Conservation (phyloP, 208 protist genomes). For the Crithidia brevicula region DNA sequence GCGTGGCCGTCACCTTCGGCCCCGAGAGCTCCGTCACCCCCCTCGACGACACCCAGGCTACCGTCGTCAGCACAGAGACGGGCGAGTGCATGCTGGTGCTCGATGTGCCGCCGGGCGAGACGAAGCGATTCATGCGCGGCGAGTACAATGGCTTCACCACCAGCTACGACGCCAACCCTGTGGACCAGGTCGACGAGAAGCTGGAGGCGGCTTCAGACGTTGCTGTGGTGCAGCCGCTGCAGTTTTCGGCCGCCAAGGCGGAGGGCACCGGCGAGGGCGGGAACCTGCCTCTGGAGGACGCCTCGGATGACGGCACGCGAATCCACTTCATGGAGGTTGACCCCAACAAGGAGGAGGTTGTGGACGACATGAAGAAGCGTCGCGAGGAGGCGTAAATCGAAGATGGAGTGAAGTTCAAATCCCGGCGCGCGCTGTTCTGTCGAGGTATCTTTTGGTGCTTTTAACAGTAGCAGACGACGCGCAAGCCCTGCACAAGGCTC, state of each 20-base stretch:
- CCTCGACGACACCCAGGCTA: constrained; percentile 44
- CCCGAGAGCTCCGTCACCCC: constrained; percentile 55
- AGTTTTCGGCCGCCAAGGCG: neutral
- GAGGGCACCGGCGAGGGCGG: neutral
- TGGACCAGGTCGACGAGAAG: constrained; percentile 11
- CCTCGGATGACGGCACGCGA: neutral
- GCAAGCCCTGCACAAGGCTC: no score
- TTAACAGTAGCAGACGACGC: no score
- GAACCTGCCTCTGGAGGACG: neutral
- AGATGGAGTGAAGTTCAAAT: neutral
- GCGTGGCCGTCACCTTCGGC: constrained; percentile 62
- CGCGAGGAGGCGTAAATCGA: neutral
- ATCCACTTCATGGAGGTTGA: constrained; percentile 14
- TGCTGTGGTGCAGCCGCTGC: neutral
- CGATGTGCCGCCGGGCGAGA: constrained; percentile 55
- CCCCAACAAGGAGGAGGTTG: neutral
- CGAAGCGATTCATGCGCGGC: constrained; percentile 72
- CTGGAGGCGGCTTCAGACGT: constrained; percentile 8
- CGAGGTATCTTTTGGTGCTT: neutral
- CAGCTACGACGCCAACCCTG: constrained; percentile 47
- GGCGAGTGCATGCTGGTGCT: constrained; percentile 53
- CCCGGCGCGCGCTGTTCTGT: neutral
- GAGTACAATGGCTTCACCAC: constrained; percentile 74
- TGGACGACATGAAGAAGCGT: constrained; percentile 17
- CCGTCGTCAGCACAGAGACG: constrained; percentile 41